Evolutionary conservation across 2,329 filamentous ascomycete species (phyloP).

Genomic region (Diaporthe ilicicola): DNA sequence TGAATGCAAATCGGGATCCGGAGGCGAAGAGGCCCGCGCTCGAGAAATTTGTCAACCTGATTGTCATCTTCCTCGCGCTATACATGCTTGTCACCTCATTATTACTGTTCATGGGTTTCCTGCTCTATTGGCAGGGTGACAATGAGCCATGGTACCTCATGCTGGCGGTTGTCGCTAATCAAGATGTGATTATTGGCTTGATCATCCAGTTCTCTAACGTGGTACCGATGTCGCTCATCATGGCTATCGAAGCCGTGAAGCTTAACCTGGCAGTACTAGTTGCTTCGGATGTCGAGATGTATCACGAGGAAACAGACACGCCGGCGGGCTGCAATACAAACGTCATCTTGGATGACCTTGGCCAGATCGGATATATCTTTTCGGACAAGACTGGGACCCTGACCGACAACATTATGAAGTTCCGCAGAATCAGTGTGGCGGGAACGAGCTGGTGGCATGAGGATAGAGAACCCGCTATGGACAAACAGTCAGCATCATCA

Average conservation of each 20-base stretch:
- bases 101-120: slow-evolving; percentile 82
- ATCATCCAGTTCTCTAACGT: slow-evolving; percentile 98
- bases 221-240: slow-evolving; percentile 91
- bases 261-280: slow-evolving; percentile 80
- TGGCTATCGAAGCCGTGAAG: slow-evolving; percentile 89
- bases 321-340: slow-evolving; percentile 91
- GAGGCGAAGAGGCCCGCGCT: slow-evolving; percentile 79
- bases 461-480: too few species aligned
- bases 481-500: slow-evolving; percentile 58
- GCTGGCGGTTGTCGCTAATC: slow-evolving; percentile 73
- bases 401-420: slow-evolving; percentile 95
- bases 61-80: slow-evolving; percentile 80
- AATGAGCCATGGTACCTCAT: slow-evolving; percentile 86
- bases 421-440: slow-evolving; percentile 89
- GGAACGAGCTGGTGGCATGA: slow-evolving; percentile 91
- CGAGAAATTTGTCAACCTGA: slow-evolving; percentile 75
- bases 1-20: slow-evolving; percentile 86
- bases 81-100: slow-evolving; percentile 80
- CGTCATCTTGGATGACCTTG: slow-evolving; percentile 92
- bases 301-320: slow-evolving; percentile 83
- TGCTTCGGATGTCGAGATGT: slow-evolving; percentile 88
- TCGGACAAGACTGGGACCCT: slow-evolving; percentile 95
- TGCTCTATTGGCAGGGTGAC: slow-evolving; percentile 80
- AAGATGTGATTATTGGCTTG: slow-evolving; percentile 86
- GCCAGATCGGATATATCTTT: slow-evolving; percentile 89